Evolutionary conservation across 2,329 filamentous ascomycete genomes (phyloP).

Genomic region (Ophiostoma novo-ulmi): DNA sequence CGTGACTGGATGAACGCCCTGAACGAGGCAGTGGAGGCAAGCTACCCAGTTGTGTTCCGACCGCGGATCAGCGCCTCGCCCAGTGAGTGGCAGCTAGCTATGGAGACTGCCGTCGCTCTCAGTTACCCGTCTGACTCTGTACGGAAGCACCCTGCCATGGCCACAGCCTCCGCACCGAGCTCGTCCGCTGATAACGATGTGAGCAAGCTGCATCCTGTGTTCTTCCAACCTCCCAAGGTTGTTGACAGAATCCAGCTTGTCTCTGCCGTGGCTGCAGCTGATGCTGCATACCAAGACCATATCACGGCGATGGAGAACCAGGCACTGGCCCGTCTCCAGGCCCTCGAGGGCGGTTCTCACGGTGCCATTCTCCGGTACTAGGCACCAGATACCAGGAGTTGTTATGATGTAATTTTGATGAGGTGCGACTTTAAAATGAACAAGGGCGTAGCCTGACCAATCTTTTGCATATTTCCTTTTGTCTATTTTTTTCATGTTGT

Average conservation of each 20-base stretch:
- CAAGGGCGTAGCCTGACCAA: not conserved
- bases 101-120: constrained; percentile 34
- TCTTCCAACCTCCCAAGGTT: constrained; percentile 30
- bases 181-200: constrained; percentile 28
- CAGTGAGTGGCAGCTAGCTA: constrained; percentile 37
- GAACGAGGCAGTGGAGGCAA: constrained; percentile 33
- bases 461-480: not conserved
- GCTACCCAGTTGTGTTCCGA: constrained; percentile 27
- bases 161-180: constrained; percentile 26
- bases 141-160: constrained; percentile 35
- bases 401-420: not conserved
- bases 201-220: constrained; percentile 34
- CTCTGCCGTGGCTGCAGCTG: constrained; percentile 7
- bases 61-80: constrained; percentile 29
- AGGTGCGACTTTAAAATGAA: not conserved
- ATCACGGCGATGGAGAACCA: constrained; percentile 31
- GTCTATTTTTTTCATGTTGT: not conserved
- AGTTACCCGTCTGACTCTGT: constrained; percentile 32
- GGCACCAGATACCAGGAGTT: not conserved
- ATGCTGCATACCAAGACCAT: constrained; percentile 30
- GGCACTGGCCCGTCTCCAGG: constrained; percentile 26
- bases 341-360: constrained; percentile 25
- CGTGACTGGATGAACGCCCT: constrained; percentile 38
- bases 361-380: constrained; percentile 14
- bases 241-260: not conserved